A percentile compares a stretch with the other conserved stretches of the same genome.
These are phyloP conservation scores for Cenococcum geophilum DNA, from an alignment of 495 filamentous ascomycete species.

Conservation along the genomic window DNA sequence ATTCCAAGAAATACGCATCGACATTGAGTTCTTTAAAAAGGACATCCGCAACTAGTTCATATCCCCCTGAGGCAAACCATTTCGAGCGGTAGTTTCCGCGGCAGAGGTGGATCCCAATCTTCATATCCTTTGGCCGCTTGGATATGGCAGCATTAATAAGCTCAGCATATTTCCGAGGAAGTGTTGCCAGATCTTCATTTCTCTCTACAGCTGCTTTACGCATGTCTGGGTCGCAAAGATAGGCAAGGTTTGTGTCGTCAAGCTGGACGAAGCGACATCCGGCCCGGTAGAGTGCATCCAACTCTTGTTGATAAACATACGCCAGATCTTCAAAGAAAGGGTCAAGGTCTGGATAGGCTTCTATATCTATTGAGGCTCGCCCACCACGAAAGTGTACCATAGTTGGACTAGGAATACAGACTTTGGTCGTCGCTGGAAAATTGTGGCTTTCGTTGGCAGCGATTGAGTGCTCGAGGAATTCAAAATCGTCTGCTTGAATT, in stretches of 20 bases:
- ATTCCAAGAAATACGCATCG: constrained; percentile 42
- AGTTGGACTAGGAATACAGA: constrained; percentile 31
- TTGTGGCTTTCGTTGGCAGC: constrained; percentile 13
- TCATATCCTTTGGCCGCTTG: constrained; percentile 36
- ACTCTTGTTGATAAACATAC: constrained; percentile 36
- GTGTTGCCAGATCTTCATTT: constrained; percentile 34
- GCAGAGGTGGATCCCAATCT: constrained; percentile 40
- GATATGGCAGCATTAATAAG: constrained; percentile 38
- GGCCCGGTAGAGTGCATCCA: constrained; percentile 35
- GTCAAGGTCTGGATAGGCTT: constrained; percentile 33
- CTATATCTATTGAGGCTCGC: constrained; percentile 27
- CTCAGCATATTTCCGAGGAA: constrained; percentile 35
- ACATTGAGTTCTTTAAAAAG: constrained; percentile 40
- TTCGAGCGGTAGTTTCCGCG: constrained; percentile 32
- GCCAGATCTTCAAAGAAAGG: constrained; percentile 38
- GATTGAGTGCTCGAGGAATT: constrained; percentile 31
- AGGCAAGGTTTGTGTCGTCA: constrained; percentile 40
- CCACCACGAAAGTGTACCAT: constrained; percentile 37
- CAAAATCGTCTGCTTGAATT: constrained; percentile 32
- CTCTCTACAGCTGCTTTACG: constrained; percentile 30
- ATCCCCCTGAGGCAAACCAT: constrained; percentile 37
- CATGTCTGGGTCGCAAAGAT: constrained; percentile 40
- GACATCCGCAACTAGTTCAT: constrained; percentile 38
- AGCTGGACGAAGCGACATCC: constrained; percentile 39
- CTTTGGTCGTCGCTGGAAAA: constrained; percentile 25